These are phyloP conservation scores for Corylus avellana DNA, from an alignment of 306 rosid species.

Conservation along the genomic window DNA sequence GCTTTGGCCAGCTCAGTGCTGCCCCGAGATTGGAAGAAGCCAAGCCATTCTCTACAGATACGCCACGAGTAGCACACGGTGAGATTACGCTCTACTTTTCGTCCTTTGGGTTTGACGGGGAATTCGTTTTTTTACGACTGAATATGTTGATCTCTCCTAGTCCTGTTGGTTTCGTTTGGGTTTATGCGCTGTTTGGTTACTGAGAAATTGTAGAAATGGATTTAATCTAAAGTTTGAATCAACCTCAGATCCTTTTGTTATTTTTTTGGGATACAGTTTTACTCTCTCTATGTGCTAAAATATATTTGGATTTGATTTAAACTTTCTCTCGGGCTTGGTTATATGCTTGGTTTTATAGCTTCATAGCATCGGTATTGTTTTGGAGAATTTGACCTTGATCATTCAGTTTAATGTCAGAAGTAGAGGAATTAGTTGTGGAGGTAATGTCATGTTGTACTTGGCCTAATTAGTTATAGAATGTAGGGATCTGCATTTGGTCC, in stretches of 20 bases:
- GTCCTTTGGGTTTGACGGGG: neutral
- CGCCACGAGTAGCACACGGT: neutral
- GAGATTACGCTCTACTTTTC: neutral
- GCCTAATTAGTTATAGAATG: neutral
- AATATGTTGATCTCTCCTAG: neutral
- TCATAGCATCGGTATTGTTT: neutral
- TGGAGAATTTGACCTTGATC: neutral
- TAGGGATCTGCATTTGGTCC: neutral
- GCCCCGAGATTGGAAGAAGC: neutral
- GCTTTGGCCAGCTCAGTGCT: neutral
- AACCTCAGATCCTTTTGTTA: neutral
- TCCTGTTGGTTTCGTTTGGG: neutral
- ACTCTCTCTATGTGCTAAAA: neutral
- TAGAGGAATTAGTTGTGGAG: neutral
- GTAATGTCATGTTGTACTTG: neutral
- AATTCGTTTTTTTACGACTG: neutral
- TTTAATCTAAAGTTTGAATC: neutral
- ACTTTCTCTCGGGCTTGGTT: neutral
- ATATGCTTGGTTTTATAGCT: neutral
- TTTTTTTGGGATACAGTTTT: neutral
- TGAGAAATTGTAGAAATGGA: neutral
- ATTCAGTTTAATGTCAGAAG: neutral
- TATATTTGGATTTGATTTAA: neutral
- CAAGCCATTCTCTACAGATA: neutral
- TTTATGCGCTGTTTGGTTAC: constrained; percentile 4